Evolutionary conservation across 805 yeast species (phyloP).

Genomic region (Blastobotrys attinorum): DNA sequence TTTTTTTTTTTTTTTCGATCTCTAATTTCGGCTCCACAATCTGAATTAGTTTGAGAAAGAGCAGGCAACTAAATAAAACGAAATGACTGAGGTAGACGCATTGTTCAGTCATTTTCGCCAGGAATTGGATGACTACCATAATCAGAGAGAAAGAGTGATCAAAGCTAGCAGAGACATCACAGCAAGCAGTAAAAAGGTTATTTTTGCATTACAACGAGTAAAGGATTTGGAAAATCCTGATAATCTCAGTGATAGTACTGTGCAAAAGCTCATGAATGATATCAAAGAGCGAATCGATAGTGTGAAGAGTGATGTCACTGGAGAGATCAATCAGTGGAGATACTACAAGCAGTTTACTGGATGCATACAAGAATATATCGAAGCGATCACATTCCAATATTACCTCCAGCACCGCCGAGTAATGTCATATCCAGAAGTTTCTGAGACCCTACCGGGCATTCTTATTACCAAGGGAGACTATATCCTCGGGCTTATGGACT

Average conservation of each 20-base stretch:
- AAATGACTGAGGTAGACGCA: neutral
- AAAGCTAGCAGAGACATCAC: constrained; percentile 33
- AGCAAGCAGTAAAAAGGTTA: constrained; percentile 32
- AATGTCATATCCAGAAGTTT: constrained; percentile 5
- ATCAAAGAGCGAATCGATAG: constrained; percentile 4
- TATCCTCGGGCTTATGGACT: constrained; percentile 35
- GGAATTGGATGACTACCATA: constrained; percentile 25
- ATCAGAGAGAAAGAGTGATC: constrained; percentile 31
- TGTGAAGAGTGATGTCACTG: constrained; percentile 7
- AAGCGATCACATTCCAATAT: constrained; percentile 20
- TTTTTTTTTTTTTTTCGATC: neutral
- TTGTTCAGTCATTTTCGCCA: constrained; percentile 2
- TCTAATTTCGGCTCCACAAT: no score
- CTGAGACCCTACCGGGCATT: constrained; percentile 4
- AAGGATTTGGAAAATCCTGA: neutral
- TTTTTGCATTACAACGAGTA: constrained; percentile 22
- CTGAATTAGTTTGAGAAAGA: no score
- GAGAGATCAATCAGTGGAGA: constrained; percentile 9
- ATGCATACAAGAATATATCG: constrained; percentile 23
- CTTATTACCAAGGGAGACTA: constrained; percentile 27
- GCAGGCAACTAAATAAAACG: neutral
- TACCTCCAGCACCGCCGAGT: constrained; percentile 14
- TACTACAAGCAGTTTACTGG: constrained; percentile 17
- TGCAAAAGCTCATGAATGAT: constrained; percentile 1
- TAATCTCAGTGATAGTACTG: neutral